Base-by-base conservation (phyloP, 2,329 filamentous ascomycete species). In the Monascus ruber region DNA sequence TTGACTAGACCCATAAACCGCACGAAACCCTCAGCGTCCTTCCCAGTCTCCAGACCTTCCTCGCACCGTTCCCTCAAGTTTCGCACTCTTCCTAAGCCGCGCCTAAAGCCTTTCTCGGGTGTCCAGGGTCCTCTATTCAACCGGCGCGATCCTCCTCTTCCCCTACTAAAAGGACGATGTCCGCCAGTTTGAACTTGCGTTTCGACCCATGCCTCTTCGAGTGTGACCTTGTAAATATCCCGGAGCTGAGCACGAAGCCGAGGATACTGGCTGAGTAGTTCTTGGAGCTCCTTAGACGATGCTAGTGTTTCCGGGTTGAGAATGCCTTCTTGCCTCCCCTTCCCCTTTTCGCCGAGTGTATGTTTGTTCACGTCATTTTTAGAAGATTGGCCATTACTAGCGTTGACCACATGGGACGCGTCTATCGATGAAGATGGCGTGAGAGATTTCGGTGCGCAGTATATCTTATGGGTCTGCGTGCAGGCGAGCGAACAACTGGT, bases 401-500 rank as follows among this genome's bases (percentile, higher is more conserved):
- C 6, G 33, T 32, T 26, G 11, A 5, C 17, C 24, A 9, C 6
- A 11, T 37, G 10, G n/a, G 17, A 11, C 0, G 27, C 42, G 9
- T 5, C 26, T 11, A 2, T 36, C 34, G 27, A n/a, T 34, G 29
- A 25, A 39, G 37, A 26, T 39, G 47, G 36, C 24, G 45, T 43
- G 11, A 40, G 37, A 26, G 46, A 39, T 45, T 55, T 55, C n/a
- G 60, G 58, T 17, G 53, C 51, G 44, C 66, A 70, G 41, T 60
- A 60, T 11, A 57, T 56, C 48, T 68, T 67, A 48, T 70, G 66
- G 4, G 58, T 53, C 39, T 68, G 62, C 31, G 63, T 64, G 47
- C 68, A 70, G 27, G 50, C 55, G 31, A 70, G 58, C 6, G 67
- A 70, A 40, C 68, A 70, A 45, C 67, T 70, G 45, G 24, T 34